Evolutionary conservation across 2,329 filamentous ascomycete genomes (phyloP).

Genomic region (Trichophaea hybrida): DNA sequence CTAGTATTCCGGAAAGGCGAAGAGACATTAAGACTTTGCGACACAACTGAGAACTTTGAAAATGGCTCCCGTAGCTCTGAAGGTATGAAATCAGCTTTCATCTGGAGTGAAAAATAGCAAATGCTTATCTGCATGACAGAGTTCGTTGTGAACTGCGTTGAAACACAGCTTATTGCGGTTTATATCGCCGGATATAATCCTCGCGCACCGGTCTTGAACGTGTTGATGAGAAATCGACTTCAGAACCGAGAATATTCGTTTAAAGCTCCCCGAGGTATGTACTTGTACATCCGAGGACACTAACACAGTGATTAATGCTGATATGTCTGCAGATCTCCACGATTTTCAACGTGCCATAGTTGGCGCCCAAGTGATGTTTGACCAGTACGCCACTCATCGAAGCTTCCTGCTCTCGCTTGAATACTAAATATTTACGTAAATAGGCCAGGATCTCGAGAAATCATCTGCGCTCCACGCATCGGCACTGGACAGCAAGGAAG

Average conservation of each 20-base stretch:
- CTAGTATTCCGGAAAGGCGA: constrained; percentile 3
- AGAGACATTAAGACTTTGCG: background rate
- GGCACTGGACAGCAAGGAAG: background rate
- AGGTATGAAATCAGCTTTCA: background rate
- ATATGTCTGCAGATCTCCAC: background rate
- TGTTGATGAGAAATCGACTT: background rate
- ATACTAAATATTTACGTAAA: background rate
- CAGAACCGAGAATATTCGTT: constrained; percentile 1
- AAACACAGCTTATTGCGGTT: background rate
- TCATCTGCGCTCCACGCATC: background rate
- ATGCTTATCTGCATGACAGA: background rate
- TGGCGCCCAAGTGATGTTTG: background rate
- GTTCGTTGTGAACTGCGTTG: background rate
- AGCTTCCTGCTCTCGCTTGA: background rate
- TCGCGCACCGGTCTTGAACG: background rate
- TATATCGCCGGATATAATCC: background rate
- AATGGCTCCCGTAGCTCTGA: background rate
- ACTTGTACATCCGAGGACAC: background rate
- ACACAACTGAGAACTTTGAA: background rate
- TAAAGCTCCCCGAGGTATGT: background rate
- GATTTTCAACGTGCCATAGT: background rate
- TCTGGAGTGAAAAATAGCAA: background rate
- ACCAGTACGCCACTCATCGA: background rate
- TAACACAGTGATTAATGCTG: background rate
- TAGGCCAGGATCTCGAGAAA: background rate